These are phyloP conservation scores for Sparassis latifolia DNA, from an alignment of 1,284 basidiomycete species.

Conservation along the genomic window DNA sequence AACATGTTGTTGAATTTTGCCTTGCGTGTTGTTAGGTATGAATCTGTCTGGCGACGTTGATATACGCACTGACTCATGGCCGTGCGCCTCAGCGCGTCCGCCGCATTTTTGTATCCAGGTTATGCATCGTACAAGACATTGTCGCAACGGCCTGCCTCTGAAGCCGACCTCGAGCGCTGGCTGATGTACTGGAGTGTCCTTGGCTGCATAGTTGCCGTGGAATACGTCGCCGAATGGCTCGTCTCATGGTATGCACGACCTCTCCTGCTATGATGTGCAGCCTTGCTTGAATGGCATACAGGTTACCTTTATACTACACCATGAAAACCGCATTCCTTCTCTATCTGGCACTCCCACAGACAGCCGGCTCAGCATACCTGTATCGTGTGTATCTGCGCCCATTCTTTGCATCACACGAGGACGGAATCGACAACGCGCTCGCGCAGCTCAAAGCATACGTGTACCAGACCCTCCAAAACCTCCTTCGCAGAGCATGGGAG, in stretches of 20 bases:
- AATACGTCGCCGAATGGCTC: constrained; percentile 79
- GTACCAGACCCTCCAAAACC: constrained; percentile 61
- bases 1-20: constrained; percentile 25
- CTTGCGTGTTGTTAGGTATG: constrained; percentile 22
- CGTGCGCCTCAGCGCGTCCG: constrained; percentile 41
- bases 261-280: constrained; percentile 3
- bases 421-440: constrained; percentile 73
- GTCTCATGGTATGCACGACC: constrained; percentile 59
- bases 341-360: constrained; percentile 88
- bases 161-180: constrained; percentile 78
- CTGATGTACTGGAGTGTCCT: constrained; percentile 89
- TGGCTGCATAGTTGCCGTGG: constrained; percentile 67
- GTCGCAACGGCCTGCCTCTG: constrained; percentile 71
- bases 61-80: neutral
- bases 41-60: neutral
- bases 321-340: constrained; percentile 82
- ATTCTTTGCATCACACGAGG: constrained; percentile 72
- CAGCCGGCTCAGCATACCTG: constrained; percentile 75
- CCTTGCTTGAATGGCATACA: constrained; percentile 22
- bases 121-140: constrained; percentile 85
- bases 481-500: constrained; percentile 57
- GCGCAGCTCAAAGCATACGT: constrained; percentile 52
- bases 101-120: constrained; percentile 75
- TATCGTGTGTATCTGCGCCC: constrained; percentile 75
- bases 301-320: constrained; percentile 86